Evolutionary conservation across 768 basidiomycete species (phyloP), one percentile per base, ranked within the genome.

Genomic region (Gymnopilus junonius): DNA sequence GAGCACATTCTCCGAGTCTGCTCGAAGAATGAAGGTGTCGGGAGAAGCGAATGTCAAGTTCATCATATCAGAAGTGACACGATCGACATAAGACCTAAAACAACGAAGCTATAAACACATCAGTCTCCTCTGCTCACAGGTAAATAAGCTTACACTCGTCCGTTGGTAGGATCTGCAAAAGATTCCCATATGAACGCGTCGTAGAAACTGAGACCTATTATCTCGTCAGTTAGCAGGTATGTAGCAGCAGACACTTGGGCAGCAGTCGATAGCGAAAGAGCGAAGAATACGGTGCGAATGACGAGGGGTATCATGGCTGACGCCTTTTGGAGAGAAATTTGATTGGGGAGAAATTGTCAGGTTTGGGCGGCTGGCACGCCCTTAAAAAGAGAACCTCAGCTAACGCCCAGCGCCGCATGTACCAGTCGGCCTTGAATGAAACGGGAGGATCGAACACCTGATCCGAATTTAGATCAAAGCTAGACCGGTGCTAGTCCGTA

Each of bases 111-210:
- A 40, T 56, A 32, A 61, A 25, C 37, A 55, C 27, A 40, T 58
- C 60, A 27, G 3, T 21, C 35, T 10, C 23, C 15, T 37, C 61
- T 15, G 34, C 32, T 11, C 15, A 31, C 32, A 7, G 32, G 21
- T 46, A 8, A 1, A 12, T 45, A n/a, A 29, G 69, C 84, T 67
- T 72, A 89, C 87, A 90, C 88, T 61, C 87, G 75, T 14, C 88
- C 88, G 50, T 82, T 71, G 2, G 87, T 88, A 1, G 88, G 87
- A 67, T 89, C 88, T 2, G 78, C 35, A 37, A 83, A 81, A 7
- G 76, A 75, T 66, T 85, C 75, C 74, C 82, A 84, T 21, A 70
- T 62, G 70, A 89, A 89, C 23, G 77, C 71, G 39, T 76, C 73
- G 65, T 84, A 80, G 66, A 88, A 88, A n/a, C 74, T 76, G 45